Evolutionary conservation across 2,329 filamentous ascomycete genomes (phyloP), one percentile per base, ranked within the genome.

Genomic region (Hypoxylon sp.): DNA sequence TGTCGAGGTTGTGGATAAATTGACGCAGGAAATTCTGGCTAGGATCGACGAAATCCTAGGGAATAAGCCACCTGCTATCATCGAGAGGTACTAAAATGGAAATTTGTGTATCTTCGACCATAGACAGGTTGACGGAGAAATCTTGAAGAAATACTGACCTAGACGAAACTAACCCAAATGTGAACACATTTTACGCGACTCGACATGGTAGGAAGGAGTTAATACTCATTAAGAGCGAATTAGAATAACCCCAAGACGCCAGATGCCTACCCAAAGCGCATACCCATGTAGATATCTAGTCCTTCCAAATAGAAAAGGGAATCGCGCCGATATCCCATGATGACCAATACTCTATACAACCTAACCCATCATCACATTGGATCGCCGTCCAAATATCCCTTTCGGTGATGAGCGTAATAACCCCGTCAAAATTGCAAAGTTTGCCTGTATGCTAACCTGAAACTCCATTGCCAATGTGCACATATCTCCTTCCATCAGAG

Each of bases 21-120:
- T 90, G 72, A 90, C 87, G 4, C 82, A 83, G 0, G 86, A 87
- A 74, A 80, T 90, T 54, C 74, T 90, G 78, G 78, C 79, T 11
- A 84, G 88, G 80, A 89, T 90, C 74, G 87, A 90, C 65, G 79
- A 79, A 39, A 82, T 88, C 54, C 74, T 89, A 53, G 81, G 82
- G 67, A 90, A 89, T 75, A 88, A 87, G 79, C 86, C 86, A 2
- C 80, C 81, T 61, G 79, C 70, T 71, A 70, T 83, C 30, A 68
- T 73, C 2, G 70, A 73, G 67, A 75, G 81, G 32, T 81, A 75
- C 59, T 78, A 70, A n/a, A 57, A 47, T 9, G 25, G 16, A 21
- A 29, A 6, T 19, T 37, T 46, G 39, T 16, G 16, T 16, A 47
- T 23, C 30, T 7, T 14, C 3, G 30, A 41, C 11, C 14, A 21